Conservation (phyloP, 176 grass and related monocot genomes). For the Aegilops sharonensis region DNA sequence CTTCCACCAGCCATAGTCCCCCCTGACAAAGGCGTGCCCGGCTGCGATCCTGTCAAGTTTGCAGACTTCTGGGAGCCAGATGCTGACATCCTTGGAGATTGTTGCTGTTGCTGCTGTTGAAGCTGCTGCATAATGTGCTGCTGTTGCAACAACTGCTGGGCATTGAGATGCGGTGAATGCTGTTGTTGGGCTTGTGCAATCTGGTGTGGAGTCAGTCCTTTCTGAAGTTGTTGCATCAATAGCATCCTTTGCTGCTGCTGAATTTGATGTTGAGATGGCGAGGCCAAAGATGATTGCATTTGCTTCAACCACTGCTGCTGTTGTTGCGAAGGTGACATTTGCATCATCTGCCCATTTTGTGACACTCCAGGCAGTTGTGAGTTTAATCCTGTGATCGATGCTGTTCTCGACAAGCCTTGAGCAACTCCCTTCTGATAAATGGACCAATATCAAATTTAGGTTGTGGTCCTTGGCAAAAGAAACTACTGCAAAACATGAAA, state of each 20-base stretch:
- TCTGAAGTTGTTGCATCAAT: constrained; percentile 65
- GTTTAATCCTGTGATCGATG: constrained; percentile 67
- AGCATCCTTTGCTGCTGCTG: constrained; percentile 73
- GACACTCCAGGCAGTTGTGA: constrained; percentile 68
- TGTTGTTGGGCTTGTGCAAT: constrained; percentile 64
- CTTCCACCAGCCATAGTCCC: constrained; percentile 59
- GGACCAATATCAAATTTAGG: not conserved
- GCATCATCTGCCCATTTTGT: constrained; percentile 72
- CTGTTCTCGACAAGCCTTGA: constrained; percentile 70
- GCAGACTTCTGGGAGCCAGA: constrained; percentile 64
- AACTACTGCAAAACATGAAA: not conserved
- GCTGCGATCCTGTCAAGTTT: constrained; percentile 72
- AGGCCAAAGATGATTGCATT: constrained; percentile 59
- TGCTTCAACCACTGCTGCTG: constrained; percentile 78
- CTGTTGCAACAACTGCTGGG: constrained; percentile 50
- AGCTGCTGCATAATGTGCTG: constrained; percentile 53
- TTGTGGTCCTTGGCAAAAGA: not conserved
- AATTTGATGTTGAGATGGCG: constrained; percentile 60
- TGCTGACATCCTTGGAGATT: constrained; percentile 74
- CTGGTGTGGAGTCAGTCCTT: constrained; percentile 60
- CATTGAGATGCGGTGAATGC: constrained; percentile 49
- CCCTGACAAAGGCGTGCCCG: constrained; percentile 54
- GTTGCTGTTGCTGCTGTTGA: constrained; percentile 63
- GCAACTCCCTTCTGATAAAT: constrained; percentile 68
- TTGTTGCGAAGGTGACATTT: constrained; percentile 67